These are phyloP conservation scores for Wolfiporia cocos DNA, from an alignment of 1,284 basidiomycete genomes.

Conservation along the genomic window DNA sequence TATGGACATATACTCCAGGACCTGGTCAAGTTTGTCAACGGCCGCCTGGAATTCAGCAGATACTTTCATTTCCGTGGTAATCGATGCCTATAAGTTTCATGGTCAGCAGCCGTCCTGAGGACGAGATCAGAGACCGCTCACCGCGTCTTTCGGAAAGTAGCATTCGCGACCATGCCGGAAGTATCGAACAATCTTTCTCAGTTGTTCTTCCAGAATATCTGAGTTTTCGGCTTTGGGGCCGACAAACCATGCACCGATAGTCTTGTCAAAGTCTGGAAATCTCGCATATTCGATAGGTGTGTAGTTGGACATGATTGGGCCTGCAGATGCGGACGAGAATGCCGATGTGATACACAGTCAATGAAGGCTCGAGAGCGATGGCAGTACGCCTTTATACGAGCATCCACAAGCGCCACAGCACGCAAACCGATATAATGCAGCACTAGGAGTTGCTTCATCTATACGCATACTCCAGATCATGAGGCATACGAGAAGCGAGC, in stretches of 20 bases:
- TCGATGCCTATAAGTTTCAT: neutral
- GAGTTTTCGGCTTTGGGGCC: constrained; percentile 22
- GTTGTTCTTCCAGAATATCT: constrained; percentile 12
- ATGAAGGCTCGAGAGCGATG: no score
- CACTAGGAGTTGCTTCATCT: no score
- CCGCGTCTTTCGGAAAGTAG: constrained; percentile 13
- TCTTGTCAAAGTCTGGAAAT: constrained; percentile 16
- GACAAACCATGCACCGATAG: constrained; percentile 21
- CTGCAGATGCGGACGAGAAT: no score
- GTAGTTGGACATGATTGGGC: no score
- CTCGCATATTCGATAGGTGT: neutral
- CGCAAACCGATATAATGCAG: no score
- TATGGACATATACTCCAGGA: constrained; percentile 7
- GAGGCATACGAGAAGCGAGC: no score
- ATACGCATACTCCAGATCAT: no score
- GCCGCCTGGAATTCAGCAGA: constrained; percentile 13
- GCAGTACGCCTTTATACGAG: no score
- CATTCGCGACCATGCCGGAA: constrained; percentile 4
- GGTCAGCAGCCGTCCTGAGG: neutral
- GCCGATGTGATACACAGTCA: no score
- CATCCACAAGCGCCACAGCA: no score
- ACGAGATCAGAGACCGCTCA: neutral
- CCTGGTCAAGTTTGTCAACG: constrained; percentile 10
- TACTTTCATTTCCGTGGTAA: constrained; percentile 3
- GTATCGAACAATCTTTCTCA: constrained; percentile 11